Evolutionary conservation across 495 filamentous ascomycete species (phyloP).

Genomic region (Talaromyces nanjingensis): DNA sequence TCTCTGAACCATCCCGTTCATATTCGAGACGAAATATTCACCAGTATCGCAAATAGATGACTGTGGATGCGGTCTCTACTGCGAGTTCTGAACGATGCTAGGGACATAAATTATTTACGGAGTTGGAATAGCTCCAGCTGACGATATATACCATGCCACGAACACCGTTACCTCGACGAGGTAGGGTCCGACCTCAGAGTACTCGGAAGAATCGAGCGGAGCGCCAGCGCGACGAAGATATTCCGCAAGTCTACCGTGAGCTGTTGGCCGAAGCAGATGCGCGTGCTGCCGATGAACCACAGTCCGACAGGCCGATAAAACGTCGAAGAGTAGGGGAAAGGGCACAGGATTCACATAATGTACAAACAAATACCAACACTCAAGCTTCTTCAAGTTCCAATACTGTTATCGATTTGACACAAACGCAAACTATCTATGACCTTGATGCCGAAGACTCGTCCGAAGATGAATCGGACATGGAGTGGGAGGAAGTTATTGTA

Average conservation of each 20-base stretch:
- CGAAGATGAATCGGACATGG: conserved; percentile 54
- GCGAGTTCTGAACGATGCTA: neutral
- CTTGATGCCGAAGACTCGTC: conserved; percentile 33
- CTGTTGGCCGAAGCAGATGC: conserved; percentile 60
- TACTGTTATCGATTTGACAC: conserved; percentile 11
- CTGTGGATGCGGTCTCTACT: neutral
- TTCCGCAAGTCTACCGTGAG: conserved; percentile 56
- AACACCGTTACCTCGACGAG: conserved; percentile 1
- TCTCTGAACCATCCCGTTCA: neutral
- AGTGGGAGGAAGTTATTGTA: conserved; percentile 67
- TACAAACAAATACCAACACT: conserved; percentile 10
- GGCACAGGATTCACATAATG: conserved; percentile 16
- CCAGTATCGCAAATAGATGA: neutral
- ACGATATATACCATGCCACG: neutral
- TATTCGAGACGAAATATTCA: neutral
- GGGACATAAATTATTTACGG: neutral
- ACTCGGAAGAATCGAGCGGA: conserved; percentile 8
- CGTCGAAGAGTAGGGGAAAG: conserved; percentile 32
- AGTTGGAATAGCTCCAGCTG: neutral
- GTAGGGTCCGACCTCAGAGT: conserved; percentile 13
- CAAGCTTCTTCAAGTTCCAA: neutral
- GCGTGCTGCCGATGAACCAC: conserved; percentile 23
- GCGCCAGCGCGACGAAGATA: conserved; percentile 13
- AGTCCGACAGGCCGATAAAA: conserved; percentile 34
- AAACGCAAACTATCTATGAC: conserved; percentile 38